These are phyloP conservation scores for Fusarium sp. DNA, from an alignment of 2,329 filamentous ascomycete genomes.

Conservation along the genomic window DNA sequence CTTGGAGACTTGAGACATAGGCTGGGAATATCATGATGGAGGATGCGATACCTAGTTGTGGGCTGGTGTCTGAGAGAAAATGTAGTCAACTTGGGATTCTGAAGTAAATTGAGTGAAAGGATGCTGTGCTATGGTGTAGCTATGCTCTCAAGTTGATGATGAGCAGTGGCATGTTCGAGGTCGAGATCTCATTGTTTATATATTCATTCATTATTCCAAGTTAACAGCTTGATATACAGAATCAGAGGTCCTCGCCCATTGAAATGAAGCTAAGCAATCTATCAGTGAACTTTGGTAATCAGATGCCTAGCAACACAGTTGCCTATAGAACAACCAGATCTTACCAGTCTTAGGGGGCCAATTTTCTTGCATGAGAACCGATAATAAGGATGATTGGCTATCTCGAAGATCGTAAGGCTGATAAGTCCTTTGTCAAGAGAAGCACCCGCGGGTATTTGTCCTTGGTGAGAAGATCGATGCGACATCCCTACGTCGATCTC, in stretches of 20 bases:
- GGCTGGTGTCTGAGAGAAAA: fast-evolving
- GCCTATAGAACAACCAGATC: background rate
- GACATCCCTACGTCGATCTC: background rate
- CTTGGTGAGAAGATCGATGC: background rate
- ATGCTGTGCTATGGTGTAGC: background rate
- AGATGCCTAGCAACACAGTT: too few species aligned
- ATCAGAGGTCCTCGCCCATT: fast-evolving
- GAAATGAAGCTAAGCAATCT: background rate
- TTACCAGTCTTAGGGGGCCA: background rate
- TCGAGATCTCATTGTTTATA: background rate
- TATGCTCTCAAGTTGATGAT: background rate
- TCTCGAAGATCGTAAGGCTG: background rate
- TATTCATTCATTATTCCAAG: background rate
- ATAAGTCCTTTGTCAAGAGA: background rate
- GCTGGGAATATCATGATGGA: slow-evolving; percentile 24
- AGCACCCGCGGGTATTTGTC: background rate
- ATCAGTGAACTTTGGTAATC: background rate
- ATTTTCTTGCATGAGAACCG: background rate
- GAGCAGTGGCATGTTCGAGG: fast-evolving
- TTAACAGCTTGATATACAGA: background rate
- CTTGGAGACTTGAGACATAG: slow-evolving; percentile 13
- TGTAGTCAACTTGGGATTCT: too few species aligned
- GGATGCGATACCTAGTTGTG: background rate
- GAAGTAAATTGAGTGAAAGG: too few species aligned
- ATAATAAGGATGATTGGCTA: background rate